Base-by-base conservation (phyloP, 768 basidiomycete species). In the Basidioascus undulatus region DNA sequence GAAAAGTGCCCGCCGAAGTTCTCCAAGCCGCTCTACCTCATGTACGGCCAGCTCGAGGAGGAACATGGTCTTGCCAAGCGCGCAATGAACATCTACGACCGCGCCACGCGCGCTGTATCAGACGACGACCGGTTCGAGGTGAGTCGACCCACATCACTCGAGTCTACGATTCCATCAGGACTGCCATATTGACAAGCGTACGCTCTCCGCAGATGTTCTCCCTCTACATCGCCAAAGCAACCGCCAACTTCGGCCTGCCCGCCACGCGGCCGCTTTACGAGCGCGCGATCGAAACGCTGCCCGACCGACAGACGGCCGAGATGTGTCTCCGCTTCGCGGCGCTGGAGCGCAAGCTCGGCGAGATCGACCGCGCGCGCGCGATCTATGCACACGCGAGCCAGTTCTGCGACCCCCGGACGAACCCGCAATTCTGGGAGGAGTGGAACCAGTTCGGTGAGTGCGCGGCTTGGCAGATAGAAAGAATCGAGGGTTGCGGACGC, bases 391-490 rank as follows among this genome's bases (percentile, higher is more conserved):
- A 96, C 54, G 89, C 92, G 0, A 84, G 82, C 16, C 92, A 98
- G 54, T 96, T 98, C 68, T 98, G 89, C 58, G 89, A 96, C 55
- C 89, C 89, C 11, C 41, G 44, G 44, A 49, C 55, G 11, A 72
- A 79, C 55, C 76, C 84, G 27, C 72, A 74, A 44, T 96, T 96
- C 67, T 96, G 92, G 92, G 59, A 67, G 24, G 83, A 92, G 55
- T 96, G 92, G 92, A 86, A 96, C 57, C 66, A 65, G 38, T 98
- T 96, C 62, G n/a, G n/a, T n/a, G n/a, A n/a, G n/a, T n/a, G n/a
- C n/a, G n/a, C n/a, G n/a, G n/a, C n/a, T n/a, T n/a, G n/a, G n/a
- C n/a, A n/a, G n/a, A n/a, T n/a, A n/a, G n/a, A n/a, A n/a, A n/a
- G n/a, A n/a, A n/a, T n/a, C n/a, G n/a, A n/a, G n/a, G n/a, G n/a